These are phyloP conservation scores for Fusarium buharicum DNA, from an alignment of 2,329 filamentous ascomycete genomes.

Conservation along the genomic window DNA sequence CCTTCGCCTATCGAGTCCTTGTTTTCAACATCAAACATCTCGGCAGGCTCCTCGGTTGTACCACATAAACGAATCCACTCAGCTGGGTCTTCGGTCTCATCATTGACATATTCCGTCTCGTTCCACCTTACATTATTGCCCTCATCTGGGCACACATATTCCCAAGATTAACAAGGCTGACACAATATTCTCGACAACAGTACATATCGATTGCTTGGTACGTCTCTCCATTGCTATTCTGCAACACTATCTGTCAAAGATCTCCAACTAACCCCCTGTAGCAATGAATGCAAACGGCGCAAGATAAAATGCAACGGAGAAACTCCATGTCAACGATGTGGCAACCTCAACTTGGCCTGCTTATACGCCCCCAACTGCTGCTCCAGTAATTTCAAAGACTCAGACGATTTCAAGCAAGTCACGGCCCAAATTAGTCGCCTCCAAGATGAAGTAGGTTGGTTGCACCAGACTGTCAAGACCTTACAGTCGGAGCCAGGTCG, in stretches of 20 bases:
- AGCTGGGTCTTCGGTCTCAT: slow-evolving; percentile 1
- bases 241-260: not conserved
- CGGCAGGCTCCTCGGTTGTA: slow-evolving; percentile 18
- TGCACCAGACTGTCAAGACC: slow-evolving; percentile 77
- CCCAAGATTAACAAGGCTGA: slow-evolving; percentile 31
- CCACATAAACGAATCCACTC: slow-evolving; percentile 18
- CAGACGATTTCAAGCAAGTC: slow-evolving; percentile 89
- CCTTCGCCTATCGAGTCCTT: slow-evolving; percentile 19
- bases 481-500: slow-evolving; percentile 68
- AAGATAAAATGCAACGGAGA: slow-evolving; percentile 81
- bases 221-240: slow-evolving; percentile 41
- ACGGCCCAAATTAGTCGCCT: slow-evolving; percentile 76
- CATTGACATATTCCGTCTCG: not conserved
- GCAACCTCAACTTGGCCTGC: slow-evolving; percentile 73
- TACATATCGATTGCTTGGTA: slow-evolving; percentile 72
- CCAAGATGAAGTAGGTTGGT: slow-evolving; percentile 84
- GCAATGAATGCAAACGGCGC: slow-evolving; percentile 79
- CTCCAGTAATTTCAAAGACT: slow-evolving; percentile 86
- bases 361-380: slow-evolving; percentile 75
- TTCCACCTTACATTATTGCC: slow-evolving; percentile 1
- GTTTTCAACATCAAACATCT: not conserved
- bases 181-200: slow-evolving; percentile 45
- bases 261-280: slow-evolving; percentile 45
- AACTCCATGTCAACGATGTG: slow-evolving; percentile 73
- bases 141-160: not conserved